Base-by-base conservation (phyloP, 331 rosid species). In the Quercus tomentella region DNA sequence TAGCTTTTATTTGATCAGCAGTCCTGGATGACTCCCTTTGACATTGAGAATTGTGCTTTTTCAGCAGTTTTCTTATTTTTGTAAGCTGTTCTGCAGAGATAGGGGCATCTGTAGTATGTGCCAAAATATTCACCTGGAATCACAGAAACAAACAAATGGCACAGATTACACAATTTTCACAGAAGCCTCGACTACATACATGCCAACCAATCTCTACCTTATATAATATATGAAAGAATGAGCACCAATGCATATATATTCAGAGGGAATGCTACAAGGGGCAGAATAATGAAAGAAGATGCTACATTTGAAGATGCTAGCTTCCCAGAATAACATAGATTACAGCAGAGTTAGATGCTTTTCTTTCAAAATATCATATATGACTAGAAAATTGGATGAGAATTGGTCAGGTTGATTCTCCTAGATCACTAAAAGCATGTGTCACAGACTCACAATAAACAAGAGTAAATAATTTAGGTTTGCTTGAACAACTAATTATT, bases 61-160 rank as follows among this genome's bases (percentile, higher is more conserved):
- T 92, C 87, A 96, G 83, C 70, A 96, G 70, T 80, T 83, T 92
- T 21, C 89, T 83, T 82, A 96, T 87, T 81, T 83, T 92, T 37
- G 87, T 65, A 79, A 92, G 88, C 78, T 92, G 98, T 76, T 92
- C 97, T 4, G 91, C 76, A 75, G 98, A 88, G 78, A 89, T 86
- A 56, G 92, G 97, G 82, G 63, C 81, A 80, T 96, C 97, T 25
- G 89, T 79, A 77, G 91, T 80, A 78, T 96, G 90, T 65, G 93
- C 94, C 98, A 96, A 85, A 79, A 96, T 86, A 82, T 90, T 91
- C 81, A 96, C 97, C 99, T 96, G 94, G 84, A 82, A 73, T 72
- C 26, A 81, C 60, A 81, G 45, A 49, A 70, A 65, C 65, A 75
- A 33, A 78, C 70, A 56, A 79, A 80, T 66, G 69, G 21, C 77